These are phyloP conservation scores for Rosa rugosa DNA, from an alignment of 306 rosid species.

Conservation along the genomic window DNA sequence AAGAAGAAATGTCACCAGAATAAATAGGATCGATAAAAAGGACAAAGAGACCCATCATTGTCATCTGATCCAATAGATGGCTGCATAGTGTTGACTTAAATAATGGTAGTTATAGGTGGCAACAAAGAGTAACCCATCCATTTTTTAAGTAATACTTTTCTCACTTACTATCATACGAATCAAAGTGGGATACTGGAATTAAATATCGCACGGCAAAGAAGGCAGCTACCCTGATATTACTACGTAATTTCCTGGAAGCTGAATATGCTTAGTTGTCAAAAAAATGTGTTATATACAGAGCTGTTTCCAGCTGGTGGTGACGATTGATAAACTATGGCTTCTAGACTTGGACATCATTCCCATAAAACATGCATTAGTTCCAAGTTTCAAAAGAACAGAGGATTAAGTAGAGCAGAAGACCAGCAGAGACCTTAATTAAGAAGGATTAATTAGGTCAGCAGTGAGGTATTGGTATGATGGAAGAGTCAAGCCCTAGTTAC, in stretches of 20 bases:
- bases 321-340: background rate
- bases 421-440: background rate
- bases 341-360: background rate
- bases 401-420: background rate
- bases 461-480: background rate
- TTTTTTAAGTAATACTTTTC: background rate
- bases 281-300: background rate
- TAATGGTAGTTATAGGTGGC: background rate
- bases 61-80: background rate
- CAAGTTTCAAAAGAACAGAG: background rate
- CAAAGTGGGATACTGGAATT: background rate
- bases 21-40: too few species aligned
- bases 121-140: background rate
- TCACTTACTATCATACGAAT: background rate
- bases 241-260: background rate
- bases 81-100: background rate
- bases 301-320: background rate
- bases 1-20: background rate
- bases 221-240: background rate
- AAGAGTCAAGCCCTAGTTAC: background rate
- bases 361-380: background rate
- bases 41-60: too few species aligned
- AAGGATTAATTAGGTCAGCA: background rate
- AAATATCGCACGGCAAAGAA: background rate
- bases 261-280: background rate